Evolutionary conservation across 169 alveolate genomes (phyloP), one percentile per base, ranked within the genome.

Genomic region (Blepharisma undulans): DNA sequence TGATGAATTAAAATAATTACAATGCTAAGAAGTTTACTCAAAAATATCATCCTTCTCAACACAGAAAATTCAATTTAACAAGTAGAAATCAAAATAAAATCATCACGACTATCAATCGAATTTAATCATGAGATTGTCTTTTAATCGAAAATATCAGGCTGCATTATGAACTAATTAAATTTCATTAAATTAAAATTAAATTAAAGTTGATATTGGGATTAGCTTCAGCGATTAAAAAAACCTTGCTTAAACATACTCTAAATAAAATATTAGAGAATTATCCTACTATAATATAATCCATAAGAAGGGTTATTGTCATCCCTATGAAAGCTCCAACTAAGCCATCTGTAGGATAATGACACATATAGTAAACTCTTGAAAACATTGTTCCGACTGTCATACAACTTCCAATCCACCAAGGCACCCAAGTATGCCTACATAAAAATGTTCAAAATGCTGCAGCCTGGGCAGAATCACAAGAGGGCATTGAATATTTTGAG

Each of bases 251-350:
- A 5, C 8, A 4, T 5, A 4, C 60, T 36, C 8, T 5, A 36
- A 5, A 5, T 5, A 36, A 48, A 48, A 48, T 18, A 10, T 5
- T 10, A 48, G 66, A 48, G 12, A 48, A 48, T 74, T 74, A 74
- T 74, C 33, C 30, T 74, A 74, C 8, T 22, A 74, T 22, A 74
- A 74, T 25, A 74, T 74, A 74, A 74, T 22, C 33, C 33, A 74
- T 29, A 25, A 74, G 33, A 74, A 74, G 33, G 16, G 80, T 25
- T 74, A 74, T 74, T 6, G 29, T 25, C 36, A 34, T 48, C 29
- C 91, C 91, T 30, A 86, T n/a, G 10, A 86, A 71, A 71, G 91
- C 91, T 60, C 91, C 91, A 30, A 86, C 29, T 27, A 86, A 22
- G 0, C 84, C 72, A 72, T 86, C 91, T 29, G 84, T 32, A 6